Base-by-base conservation (phyloP, 192 early-diverging fungal genomes). In the Rhizophagus prolifer region DNA sequence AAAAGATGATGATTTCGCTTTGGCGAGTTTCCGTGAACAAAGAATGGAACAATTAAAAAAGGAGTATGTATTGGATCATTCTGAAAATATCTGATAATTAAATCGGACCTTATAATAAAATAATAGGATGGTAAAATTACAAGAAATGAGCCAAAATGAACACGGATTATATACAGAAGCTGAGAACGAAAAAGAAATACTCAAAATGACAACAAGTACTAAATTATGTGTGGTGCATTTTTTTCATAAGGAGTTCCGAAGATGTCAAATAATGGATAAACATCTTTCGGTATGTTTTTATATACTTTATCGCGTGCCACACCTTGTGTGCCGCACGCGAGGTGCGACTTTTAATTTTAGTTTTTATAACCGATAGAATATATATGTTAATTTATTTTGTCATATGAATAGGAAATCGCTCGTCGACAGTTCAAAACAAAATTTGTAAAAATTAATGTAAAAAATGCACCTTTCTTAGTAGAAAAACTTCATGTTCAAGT, bases 261-360 rank as follows among this genome's bases (percentile, higher is more conserved):
- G 95, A 41, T 99, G 97, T 80, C 90, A 93, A 78, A 94, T 97
- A 54, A 91, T 99, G 79, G 95, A 99, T 80, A 90, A 85, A 80
- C 97, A 99, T 81, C 79, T 99, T 46, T 87, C 89, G 75, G 87
- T 92, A 82, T 30, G 68, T 64, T 41, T 12, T 44, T 44, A 38
- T 38, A 8, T 5, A 38, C 6, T 38, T 38, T 38, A 44, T 12
- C 41, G n/a, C n/a, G n/a, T n/a, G n/a, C n/a, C n/a, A n/a, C n/a
- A n/a, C n/a, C n/a, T n/a, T n/a, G n/a, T n/a, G n/a, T n/a, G n/a
- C n/a, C n/a, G n/a, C n/a, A n/a, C n/a, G n/a, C n/a, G n/a, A n/a
- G n/a, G n/a, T n/a, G n/a, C n/a, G n/a, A n/a, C n/a, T n/a, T 41
- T 41, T 14, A 16, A 47, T 16, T 54, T 54, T 54, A 19, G 9